Base-by-base conservation (phyloP, 2,329 filamentous ascomycete genomes). In the Chrysoporthe austroafricana region DNA sequence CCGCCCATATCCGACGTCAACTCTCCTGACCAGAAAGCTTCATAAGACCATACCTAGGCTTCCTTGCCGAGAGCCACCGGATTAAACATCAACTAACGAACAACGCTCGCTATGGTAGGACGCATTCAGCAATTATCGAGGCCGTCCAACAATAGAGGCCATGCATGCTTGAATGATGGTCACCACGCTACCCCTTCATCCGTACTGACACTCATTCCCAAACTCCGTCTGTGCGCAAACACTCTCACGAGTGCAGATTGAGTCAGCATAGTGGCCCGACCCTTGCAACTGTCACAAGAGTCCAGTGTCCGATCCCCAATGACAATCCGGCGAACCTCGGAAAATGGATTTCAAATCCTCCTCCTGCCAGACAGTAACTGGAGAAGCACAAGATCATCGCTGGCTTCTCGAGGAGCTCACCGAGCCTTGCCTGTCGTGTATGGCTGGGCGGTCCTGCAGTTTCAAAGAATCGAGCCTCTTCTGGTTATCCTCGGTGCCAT, bases 391-490 rank as follows among this genome's bases (percentile, higher is more conserved):
- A 64, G 59, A 77, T 82, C 77, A 82, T 80, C 81, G 84, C 78
- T 83, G 81, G 74, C 83, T 85, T 73, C 81, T 81, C 54, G 81
- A 76, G 63, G 85, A 88, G 70, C 86, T 82, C 75, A 84, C 83
- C 71, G 87, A 89, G 73, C 80, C 84, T 77, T 90, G 86, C 72
- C 87, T 85, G 76, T 90, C 88, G 73, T 88, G 86, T 67, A 81
- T 75, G 60, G 77, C 77, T 39, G 84, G 82, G 70, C 84, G 85
- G 71, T 98, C 95, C 77, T 97, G 92, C 75, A 98, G 84, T 78
- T 96, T 94, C 73, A 98, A 84, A 63, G 93, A 94, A 79, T 97
- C 93, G 72, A 98, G 85, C 73, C 93, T 88, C 81, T 94, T 92
- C 79, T 93, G 91, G 77, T 91, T 95, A 74, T 96, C 93, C 73